Conservation (phyloP, 1,284 basidiomycete species). For the Irpex sp. region DNA sequence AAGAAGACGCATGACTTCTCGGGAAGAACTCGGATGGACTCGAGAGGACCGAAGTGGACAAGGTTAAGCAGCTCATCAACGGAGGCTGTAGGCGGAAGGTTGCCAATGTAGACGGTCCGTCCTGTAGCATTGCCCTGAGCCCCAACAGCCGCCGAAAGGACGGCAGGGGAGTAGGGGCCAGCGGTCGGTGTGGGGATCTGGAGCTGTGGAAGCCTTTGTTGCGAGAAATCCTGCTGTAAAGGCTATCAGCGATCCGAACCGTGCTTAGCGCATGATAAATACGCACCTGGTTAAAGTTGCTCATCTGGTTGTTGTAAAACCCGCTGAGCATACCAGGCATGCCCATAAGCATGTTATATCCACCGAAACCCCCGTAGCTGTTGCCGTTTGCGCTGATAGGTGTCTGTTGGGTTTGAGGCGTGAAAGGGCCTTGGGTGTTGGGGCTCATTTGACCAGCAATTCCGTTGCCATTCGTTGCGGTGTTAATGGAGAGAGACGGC, state of each 20-base stretch:
- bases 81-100: conserved; percentile 92
- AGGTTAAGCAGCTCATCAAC: conserved; percentile 97
- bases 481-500: conserved; percentile 64
- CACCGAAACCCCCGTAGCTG: conserved; percentile 53
- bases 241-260: conserved; percentile 10
- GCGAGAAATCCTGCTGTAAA: conserved; percentile 30
- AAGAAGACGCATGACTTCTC: conserved; percentile 99
- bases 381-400: conserved; percentile 30
- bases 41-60: conserved; percentile 96
- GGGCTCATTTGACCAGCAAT: conserved; percentile 67
- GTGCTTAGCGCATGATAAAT: not conserved
- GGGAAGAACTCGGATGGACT: conserved; percentile 92
- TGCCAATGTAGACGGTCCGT: conserved; percentile 97
- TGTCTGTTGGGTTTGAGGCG: conserved; percentile 39
- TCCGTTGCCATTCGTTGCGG: conserved; percentile 48
- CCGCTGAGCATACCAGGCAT: conserved; percentile 60
- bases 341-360: conserved; percentile 77
- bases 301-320: conserved; percentile 70
- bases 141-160: conserved; percentile 60
- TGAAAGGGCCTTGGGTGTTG: conserved; percentile 43
- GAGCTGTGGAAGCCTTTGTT: conserved; percentile 59
- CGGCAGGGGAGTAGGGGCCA: conserved; percentile 66
- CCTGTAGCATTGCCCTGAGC: conserved; percentile 63
- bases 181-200: conserved; percentile 52
- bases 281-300: conserved; percentile 59